phyloP scores from a whole-genome alignment of 805 yeast species.

The Saccharomycopsis javanensis region DNA sequence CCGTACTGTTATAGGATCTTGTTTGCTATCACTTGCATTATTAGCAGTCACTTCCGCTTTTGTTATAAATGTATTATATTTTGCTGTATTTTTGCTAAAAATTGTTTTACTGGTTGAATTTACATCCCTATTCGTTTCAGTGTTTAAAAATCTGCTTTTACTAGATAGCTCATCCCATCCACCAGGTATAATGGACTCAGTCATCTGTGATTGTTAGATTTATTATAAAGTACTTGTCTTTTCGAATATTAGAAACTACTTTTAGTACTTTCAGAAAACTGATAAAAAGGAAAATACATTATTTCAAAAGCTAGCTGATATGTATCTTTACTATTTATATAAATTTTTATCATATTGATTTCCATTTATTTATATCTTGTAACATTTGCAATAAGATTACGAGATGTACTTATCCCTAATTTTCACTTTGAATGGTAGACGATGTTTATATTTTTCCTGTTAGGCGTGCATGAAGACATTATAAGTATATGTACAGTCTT shows the following conservation, averaged over 20 bases:
- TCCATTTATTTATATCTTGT: too few species aligned
- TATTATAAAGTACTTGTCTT: not conserved
- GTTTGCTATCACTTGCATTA: not conserved
- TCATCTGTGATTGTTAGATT: not conserved
- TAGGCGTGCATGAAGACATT: not conserved
- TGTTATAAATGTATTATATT: not conserved
- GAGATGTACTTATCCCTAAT: not conserved
- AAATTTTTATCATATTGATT: too few species aligned
- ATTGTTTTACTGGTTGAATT: not conserved
- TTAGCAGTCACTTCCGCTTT: not conserved
- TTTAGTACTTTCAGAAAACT: too few species aligned
- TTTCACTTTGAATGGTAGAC: not conserved
- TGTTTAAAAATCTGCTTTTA: not conserved
- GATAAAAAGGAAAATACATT: too few species aligned
- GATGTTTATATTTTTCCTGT: not conserved
- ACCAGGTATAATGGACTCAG: not conserved
- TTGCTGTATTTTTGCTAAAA: not conserved
- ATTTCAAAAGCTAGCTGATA: too few species aligned
- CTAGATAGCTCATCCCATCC: not conserved
- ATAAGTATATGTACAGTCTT: too few species aligned
- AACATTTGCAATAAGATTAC: too few species aligned
- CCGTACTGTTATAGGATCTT: slow-evolving; percentile 11
- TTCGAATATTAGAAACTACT: not conserved
- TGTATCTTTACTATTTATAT: too few species aligned
- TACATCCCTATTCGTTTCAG: not conserved